Base-by-base conservation (phyloP, 441 rosid species). In the Corymbia calophylla region DNA sequence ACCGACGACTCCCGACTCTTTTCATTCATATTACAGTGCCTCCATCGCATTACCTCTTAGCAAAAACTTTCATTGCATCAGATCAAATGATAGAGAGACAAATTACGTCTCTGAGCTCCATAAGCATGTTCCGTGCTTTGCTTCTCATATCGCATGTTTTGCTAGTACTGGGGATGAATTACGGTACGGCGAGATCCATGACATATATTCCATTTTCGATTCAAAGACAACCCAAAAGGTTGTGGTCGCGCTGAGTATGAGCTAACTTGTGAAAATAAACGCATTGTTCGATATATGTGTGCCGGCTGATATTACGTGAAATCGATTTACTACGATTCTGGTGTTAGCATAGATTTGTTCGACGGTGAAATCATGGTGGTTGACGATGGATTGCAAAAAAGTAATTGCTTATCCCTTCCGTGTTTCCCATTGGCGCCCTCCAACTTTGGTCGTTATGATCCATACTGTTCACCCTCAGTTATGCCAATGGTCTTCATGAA, bases 121-220 rank as follows among this genome's bases (percentile, higher is more conserved):
- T 12, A 60, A 11, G 14, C 27, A 27, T 27, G 31, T 60, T 60
- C 16, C 5, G 5, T 60, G 68, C 13, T 5, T 60, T 60, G 16
- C 31, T 60, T 60, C 13, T 60, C 68, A 27, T 60, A 60, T 60
- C 6, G 17, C n/a, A 0, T 60, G 8, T 29, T 60, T 31, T 60
- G 31, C 68, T 60, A 60, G 31, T 60, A 60, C 4, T 58, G 14
- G 31, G 0, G 7, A 60, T 8, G 4, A 60, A n/a, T n/a, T n/a
- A n/a, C n/a, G n/a, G n/a, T 60, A 31, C 0, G 8, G 68, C 9
- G 4, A 62, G 68, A 8, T 62, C n/a, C 31, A 13, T 62, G 0
- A 62, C 17, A 29, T 29, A 29, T 3, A 14, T 17, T 27, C 23
- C 32, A 27, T 16, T 62, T 62, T 29, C 32, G 13, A 62, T 29